Evolutionary conservation across 257 asterid species (phyloP).

Genomic region (Primulina eburnea): DNA sequence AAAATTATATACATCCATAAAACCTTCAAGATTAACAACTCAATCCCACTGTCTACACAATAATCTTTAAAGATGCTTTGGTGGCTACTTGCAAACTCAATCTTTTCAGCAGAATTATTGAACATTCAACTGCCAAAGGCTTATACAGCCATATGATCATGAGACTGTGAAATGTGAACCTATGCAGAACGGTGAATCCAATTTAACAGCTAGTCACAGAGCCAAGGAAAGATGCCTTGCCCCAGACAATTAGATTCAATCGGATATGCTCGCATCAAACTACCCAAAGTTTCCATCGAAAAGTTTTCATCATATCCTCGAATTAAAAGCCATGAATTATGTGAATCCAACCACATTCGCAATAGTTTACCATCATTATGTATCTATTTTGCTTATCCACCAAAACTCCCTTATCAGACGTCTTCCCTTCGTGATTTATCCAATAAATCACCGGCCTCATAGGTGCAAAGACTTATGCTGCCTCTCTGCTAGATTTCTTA

Average conservation of each 20-base stretch:
- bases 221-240: conserved; percentile 11
- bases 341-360: conserved; percentile 11
- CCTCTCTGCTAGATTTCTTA: neutral
- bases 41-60: conserved; percentile 6
- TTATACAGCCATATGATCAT: neutral
- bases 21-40: conserved; percentile 9
- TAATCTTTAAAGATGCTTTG: conserved; percentile 12
- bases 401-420: neutral
- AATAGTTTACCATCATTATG: conserved; percentile 9
- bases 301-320: neutral
- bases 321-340: neutral
- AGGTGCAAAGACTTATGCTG: conserved; percentile 6
- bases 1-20: neutral
- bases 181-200: conserved; percentile 1
- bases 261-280: neutral
- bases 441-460: neutral
- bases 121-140: conserved; percentile 9
- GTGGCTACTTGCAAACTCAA: neutral
- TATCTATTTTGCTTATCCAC: neutral
- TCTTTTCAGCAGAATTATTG: conserved; percentile 4
- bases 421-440: neutral
- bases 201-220: conserved; percentile 12
- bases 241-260: neutral
- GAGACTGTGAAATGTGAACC: neutral
- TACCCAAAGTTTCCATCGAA: neutral